Percentiles rank a stretch among this genome's conserved stretches.
These are phyloP conservation scores for Nicotiana sylvestris DNA, from an alignment of 257 asterid species.

Conservation along the genomic window DNA sequence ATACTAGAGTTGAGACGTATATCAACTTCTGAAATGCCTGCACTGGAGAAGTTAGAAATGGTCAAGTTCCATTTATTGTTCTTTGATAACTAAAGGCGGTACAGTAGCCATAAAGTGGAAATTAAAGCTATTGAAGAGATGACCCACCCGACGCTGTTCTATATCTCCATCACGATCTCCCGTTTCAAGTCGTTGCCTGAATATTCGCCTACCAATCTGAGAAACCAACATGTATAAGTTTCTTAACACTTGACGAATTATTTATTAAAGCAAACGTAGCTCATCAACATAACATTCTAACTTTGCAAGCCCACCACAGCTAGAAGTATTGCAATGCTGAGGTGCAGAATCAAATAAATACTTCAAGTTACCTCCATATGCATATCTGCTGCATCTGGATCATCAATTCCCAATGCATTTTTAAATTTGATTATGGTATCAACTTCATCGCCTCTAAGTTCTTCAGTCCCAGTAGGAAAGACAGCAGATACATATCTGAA, in stretches of 20 bases:
- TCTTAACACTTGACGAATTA: conserved; percentile 6
- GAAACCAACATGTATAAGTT: conserved; percentile 30
- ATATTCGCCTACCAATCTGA: conserved; percentile 92
- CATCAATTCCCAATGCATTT: conserved; percentile 89
- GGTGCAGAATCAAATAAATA: conserved; percentile 9
- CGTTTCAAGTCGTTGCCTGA: conserved; percentile 93
- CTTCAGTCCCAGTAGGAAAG: conserved; percentile 80
- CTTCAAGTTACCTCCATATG: conserved; percentile 82
- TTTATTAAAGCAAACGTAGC: neutral
- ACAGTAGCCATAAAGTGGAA: conserved; percentile 11
- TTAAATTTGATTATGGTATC: conserved; percentile 72
- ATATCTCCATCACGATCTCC: conserved; percentile 77
- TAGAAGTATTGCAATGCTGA: neutral
- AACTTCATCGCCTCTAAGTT: conserved; percentile 87
- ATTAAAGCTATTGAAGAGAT: conserved; percentile 13
- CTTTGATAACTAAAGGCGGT: conserved; percentile 8
- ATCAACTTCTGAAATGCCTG: conserved; percentile 99
- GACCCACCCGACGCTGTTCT: conserved; percentile 79
- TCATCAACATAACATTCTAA: neutral
- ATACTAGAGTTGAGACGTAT: conserved; percentile 85
- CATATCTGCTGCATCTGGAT: conserved; percentile 96
- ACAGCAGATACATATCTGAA: conserved; percentile 69
- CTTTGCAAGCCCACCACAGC: neutral
- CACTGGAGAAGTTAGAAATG: conserved; percentile 54
- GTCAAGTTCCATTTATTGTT: conserved; percentile 43